Base-by-base conservation (phyloP, 495 filamentous ascomycete genomes). In the Penicillium pulvis region DNA sequence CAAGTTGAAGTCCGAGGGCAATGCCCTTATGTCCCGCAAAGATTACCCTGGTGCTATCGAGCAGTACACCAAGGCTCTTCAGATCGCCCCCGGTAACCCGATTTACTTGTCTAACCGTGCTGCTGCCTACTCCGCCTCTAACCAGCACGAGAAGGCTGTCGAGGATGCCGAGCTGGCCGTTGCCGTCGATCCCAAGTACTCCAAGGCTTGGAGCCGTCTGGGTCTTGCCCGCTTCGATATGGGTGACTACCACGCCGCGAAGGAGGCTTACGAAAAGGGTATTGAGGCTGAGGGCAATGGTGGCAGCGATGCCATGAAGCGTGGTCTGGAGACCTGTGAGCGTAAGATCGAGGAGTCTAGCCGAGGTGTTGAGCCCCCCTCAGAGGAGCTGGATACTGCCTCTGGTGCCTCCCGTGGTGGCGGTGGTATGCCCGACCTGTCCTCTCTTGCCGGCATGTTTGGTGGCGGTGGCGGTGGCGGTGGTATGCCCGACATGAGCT, bases 101-200 rank as follows among this genome's bases (percentile, higher is more conserved):
- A 93, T 98, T 74, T 98, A 93, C 80, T 90, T 98, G 28, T 96
- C 91, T 60, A 98, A 98, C 83, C 92, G 94, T 49, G 95, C 94
- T 6, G 94, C 94, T 17, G 94, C 94, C 0, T 90, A 93, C 78
- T 88, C 84, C 36, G 92, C 89, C 1, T 83, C 84, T 24, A 78
- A 83, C n/a, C 84, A 96, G 70, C 92, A 96, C 74, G 85, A 88
- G 52, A 82, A 86, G 61, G 94, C 94, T 16, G 85, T 83, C 56
- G 75, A 85, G 47, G 94, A 98, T 75, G 94, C 94, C 28, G 92
- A 97, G 77, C 80, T 92, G 56, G 93, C 94, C 26, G 87, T 90
- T 36, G 82, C 84, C 48, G 82, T 89, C 35, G 94, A 98, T 71
- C 91, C 94, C 24, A 89, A 86, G 65, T 98, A 97, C 80, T 93